A percentile compares a stretch with the other conserved stretches of the same genome.
These are phyloP conservation scores for Ogataea pini DNA, from an alignment of 805 yeast genomes.

Conservation along the genomic window DNA sequence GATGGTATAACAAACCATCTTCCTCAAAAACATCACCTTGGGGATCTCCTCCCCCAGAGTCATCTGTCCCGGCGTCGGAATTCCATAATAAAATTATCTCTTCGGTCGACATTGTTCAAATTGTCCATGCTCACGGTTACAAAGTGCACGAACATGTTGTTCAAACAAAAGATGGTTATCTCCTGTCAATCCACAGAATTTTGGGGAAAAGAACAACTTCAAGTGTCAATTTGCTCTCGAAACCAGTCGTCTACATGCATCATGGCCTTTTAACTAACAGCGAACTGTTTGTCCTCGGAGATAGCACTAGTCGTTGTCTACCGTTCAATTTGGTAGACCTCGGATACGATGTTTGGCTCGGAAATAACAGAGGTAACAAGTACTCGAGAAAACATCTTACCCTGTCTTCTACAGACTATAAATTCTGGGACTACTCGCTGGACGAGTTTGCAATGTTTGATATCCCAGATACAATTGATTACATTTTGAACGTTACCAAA, in stretches of 20 bases:
- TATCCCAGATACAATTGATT: slow-evolving; percentile 80
- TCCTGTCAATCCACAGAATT: slow-evolving; percentile 75
- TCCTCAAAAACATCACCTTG: not conserved
- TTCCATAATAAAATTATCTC: slow-evolving; percentile 22
- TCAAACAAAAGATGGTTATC: slow-evolving; percentile 72
- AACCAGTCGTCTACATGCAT: slow-evolving; percentile 70
- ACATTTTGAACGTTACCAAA: slow-evolving; percentile 57
- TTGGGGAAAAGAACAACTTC: slow-evolving; percentile 28
- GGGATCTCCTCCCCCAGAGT: not conserved
- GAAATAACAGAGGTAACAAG: slow-evolving; percentile 89
- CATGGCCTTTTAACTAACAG: slow-evolving; percentile 88
- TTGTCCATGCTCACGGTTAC: slow-evolving; percentile 52
- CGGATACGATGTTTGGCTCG: slow-evolving; percentile 95
- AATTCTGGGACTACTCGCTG: slow-evolving; percentile 87
- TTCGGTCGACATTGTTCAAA: slow-evolving; percentile 35
- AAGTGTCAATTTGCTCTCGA: not conserved
- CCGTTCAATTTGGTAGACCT: slow-evolving; percentile 75
- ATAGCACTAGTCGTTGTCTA: slow-evolving; percentile 47
- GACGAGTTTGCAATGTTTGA: slow-evolving; percentile 93
- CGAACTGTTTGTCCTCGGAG: slow-evolving; percentile 58
- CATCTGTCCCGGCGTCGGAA: slow-evolving; percentile 3
- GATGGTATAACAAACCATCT: no score
- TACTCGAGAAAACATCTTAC: slow-evolving; percentile 77
- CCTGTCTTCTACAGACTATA: slow-evolving; percentile 38
- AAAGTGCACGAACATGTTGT: slow-evolving; percentile 76